Percentiles rank a stretch among this genome's conserved stretches.
These are phyloP conservation scores for Sclerotinia minor DNA, from an alignment of 2,329 filamentous ascomycete genomes.

Conservation along the genomic window DNA sequence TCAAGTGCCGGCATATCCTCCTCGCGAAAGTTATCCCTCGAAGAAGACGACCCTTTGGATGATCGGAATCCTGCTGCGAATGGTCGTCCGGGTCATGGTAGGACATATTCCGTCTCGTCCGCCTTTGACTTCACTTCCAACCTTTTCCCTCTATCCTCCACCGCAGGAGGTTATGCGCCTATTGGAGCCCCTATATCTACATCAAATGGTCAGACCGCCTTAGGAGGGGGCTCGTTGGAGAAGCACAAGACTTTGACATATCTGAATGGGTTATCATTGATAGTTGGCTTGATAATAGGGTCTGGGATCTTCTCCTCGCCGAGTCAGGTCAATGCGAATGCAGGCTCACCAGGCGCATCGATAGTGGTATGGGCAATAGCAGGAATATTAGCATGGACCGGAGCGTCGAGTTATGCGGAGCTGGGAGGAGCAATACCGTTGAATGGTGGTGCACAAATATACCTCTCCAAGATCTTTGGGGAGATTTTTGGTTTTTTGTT, in stretches of 20 bases:
- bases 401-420: constrained; percentile 92
- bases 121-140: constrained; percentile 95
- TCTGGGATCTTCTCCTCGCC: constrained; percentile 96
- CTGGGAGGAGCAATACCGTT: constrained; percentile 92
- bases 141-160: constrained; percentile 87
- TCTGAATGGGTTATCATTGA: constrained; percentile 85
- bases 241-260: constrained; percentile 96
- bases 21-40: constrained; percentile 86
- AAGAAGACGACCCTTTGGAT: constrained; percentile 79
- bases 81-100: constrained; percentile 48
- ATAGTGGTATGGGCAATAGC: constrained; percentile 90
- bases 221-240: constrained; percentile 80
- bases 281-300: constrained; percentile 91
- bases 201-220: constrained; percentile 54
- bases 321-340: constrained; percentile 86
- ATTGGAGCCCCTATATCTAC: constrained; percentile 72
- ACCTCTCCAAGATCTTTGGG: constrained; percentile 93
- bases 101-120: constrained; percentile 87
- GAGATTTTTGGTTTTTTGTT: constrained; percentile 92
- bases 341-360: constrained; percentile 85
- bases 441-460: constrained; percentile 92
- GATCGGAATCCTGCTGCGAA: constrained; percentile 54
- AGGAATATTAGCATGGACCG: constrained; percentile 93
- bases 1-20: constrained; percentile 84
- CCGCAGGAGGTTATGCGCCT: constrained; percentile 77